Conservation (phyloP, 768 basidiomycete genomes). For the Boletellus ananiceps region DNA sequence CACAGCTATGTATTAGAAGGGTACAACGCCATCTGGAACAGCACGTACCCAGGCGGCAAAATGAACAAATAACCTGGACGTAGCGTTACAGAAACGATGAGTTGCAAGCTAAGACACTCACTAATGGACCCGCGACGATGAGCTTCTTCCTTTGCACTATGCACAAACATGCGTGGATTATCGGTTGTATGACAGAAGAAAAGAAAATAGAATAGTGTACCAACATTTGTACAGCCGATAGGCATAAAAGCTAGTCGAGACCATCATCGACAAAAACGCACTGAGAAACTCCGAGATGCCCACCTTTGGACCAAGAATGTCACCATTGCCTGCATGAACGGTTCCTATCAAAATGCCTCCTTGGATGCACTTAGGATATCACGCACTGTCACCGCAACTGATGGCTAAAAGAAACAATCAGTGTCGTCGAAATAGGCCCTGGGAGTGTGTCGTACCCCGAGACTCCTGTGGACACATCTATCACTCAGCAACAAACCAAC, state of each 20-base stretch:
- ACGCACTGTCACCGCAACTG: slow-evolving; percentile 21
- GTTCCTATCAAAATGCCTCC: background rate
- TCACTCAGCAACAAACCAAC: background rate
- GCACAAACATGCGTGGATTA: background rate
- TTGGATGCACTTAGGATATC: background rate
- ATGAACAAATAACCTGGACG: slow-evolving; percentile 13
- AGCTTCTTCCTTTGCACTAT: slow-evolving; percentile 14
- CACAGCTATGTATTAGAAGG: background rate
- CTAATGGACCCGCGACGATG: slow-evolving; percentile 15
- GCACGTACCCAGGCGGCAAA: slow-evolving; percentile 17
- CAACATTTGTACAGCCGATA: slow-evolving; percentile 23
- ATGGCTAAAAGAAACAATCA: slow-evolving; percentile 10
- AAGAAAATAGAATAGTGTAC: background rate
- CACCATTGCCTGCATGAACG: slow-evolving; percentile 15
- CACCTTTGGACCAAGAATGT: slow-evolving; percentile 26
- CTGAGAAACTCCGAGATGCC: background rate
- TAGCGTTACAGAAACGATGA: background rate
- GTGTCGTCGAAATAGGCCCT: background rate
- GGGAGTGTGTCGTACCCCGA: slow-evolving; percentile 17
- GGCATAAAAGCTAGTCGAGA: slow-evolving; percentile 19
- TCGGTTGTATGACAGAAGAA: background rate
- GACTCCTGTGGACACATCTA: slow-evolving; percentile 13
- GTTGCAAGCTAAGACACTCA: background rate
- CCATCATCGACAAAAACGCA: background rate
- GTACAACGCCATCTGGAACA: background rate